These are phyloP conservation scores for Tetrapyrgos nigripes DNA, from an alignment of 1,284 basidiomycete species.

Conservation along the genomic window DNA sequence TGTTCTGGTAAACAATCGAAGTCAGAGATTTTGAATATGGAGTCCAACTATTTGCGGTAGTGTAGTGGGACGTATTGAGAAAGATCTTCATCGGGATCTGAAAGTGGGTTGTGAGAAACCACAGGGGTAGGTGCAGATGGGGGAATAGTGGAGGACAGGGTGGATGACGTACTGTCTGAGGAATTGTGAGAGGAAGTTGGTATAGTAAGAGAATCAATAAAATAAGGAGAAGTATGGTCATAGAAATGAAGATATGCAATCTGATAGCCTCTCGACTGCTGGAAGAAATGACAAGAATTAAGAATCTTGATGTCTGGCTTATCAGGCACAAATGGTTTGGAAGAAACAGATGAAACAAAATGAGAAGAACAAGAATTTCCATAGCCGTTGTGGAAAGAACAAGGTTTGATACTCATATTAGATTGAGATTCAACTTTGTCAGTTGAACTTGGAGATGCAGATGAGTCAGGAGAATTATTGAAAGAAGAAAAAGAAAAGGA, in stretches of 20 bases:
- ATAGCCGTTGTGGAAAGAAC: constrained; percentile 4
- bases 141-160: too few relatives aligned
- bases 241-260: background rate
- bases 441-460: background rate
- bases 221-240: background rate
- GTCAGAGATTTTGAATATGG: constrained; percentile 9
- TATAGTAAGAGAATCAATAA: too few relatives aligned
- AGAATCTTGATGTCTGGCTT: background rate
- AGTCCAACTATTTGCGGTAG: background rate
- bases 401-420: background rate
- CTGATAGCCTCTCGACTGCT: background rate
- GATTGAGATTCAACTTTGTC: background rate
- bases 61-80: background rate
- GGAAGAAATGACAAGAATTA: background rate
- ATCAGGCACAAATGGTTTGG: background rate
- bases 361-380: background rate
- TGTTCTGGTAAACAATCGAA: constrained; percentile 10
- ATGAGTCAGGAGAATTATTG: background rate
- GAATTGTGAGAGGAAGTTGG: too few relatives aligned
- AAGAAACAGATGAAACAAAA: background rate
- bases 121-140: background rate
- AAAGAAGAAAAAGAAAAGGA: background rate
- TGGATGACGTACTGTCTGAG: too few relatives aligned
- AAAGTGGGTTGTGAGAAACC: background rate
- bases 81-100: background rate